Conservation (phyloP, 2,329 filamentous ascomycete genomes). For the Apiospora kogelbergensis region DNA sequence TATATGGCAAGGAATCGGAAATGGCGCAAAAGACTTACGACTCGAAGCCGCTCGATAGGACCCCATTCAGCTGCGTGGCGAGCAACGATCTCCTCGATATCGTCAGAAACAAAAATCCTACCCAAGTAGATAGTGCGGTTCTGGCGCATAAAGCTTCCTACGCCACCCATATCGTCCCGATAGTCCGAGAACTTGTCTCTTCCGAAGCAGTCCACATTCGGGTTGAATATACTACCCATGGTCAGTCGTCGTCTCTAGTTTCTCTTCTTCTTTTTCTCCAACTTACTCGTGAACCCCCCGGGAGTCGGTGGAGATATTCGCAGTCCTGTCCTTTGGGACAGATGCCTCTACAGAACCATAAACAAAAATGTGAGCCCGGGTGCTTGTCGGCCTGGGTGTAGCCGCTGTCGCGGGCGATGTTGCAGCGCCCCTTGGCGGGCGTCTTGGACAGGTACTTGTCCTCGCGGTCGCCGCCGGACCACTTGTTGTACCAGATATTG, state of each 20-base stretch:
- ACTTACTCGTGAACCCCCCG: constrained; percentile 72
- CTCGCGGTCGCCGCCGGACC: constrained; percentile 92
- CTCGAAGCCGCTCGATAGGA: constrained; percentile 81
- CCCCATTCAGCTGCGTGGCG: constrained; percentile 98
- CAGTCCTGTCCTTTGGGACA: constrained; percentile 90
- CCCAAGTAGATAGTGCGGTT: constrained; percentile 94
- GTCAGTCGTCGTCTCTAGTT: too few relatives aligned
- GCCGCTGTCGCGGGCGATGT: constrained; percentile 75
- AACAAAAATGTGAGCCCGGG: constrained; percentile 83
- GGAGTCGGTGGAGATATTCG: constrained; percentile 88
- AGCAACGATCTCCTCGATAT: constrained; percentile 94
- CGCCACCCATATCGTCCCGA: constrained; percentile 95
- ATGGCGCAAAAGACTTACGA: constrained; percentile 37
- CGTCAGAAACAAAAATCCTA: constrained; percentile 90
- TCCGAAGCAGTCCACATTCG: constrained; percentile 93
- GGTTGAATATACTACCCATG: constrained; percentile 64
- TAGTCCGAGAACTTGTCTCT: constrained; percentile 92
- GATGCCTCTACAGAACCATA: constrained; percentile 82
- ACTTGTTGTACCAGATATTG: constrained; percentile 99
- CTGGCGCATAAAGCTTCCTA: constrained; percentile 89
- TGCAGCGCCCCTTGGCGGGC: constrained; percentile 82
- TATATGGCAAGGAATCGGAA: too few relatives aligned
- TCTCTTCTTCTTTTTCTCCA: too few relatives aligned
- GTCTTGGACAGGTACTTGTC: constrained; percentile 86
- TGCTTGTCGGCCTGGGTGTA: constrained; percentile 78